phyloP scores from a whole-genome alignment of 2,329 filamentous ascomycete genomes.

The Epichloe sp. region DNA sequence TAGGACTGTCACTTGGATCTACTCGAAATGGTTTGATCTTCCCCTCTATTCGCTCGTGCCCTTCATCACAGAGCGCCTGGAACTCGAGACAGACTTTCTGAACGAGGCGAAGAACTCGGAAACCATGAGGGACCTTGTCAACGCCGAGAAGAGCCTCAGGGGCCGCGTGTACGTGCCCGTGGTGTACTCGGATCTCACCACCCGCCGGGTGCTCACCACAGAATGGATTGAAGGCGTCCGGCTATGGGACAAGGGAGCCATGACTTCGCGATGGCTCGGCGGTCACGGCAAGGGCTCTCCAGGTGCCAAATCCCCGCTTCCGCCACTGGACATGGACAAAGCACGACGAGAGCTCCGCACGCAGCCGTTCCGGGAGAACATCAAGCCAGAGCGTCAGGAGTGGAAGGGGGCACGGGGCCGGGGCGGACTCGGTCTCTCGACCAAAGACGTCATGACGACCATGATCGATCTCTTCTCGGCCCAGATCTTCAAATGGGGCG shows the following conservation, averaged over 20 bases:
- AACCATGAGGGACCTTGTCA: slow-evolving; percentile 66
- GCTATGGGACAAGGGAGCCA: slow-evolving; percentile 79
- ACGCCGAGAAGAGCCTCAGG: slow-evolving; percentile 59
- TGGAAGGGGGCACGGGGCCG: slow-evolving; percentile 63
- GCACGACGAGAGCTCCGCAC: slow-evolving; percentile 34
- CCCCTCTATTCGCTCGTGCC: slow-evolving; percentile 84
- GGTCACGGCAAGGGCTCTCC: slow-evolving; percentile 64
- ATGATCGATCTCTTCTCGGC: slow-evolving; percentile 96
- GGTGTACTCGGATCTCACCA: slow-evolving; percentile 71
- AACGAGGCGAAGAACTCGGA: slow-evolving; percentile 85
- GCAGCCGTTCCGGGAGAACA: slow-evolving; percentile 39
- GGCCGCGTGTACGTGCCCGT: slow-evolving; percentile 79
- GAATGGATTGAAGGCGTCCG: slow-evolving; percentile 96
- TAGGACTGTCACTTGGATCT: slow-evolving; percentile 67
- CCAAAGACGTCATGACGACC: slow-evolving; percentile 85
- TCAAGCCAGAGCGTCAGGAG: slow-evolving; percentile 69
- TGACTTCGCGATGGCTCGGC: slow-evolving; percentile 66
- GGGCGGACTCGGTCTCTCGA: slow-evolving; percentile 71
- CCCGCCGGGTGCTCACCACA: slow-evolving; percentile 75
- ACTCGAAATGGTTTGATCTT: slow-evolving; percentile 83
- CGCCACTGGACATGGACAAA: slow-evolving; percentile 31
- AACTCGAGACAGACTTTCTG: slow-evolving; percentile 86
- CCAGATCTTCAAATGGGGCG: slow-evolving; percentile 95
- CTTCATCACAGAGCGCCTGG: slow-evolving; percentile 82
- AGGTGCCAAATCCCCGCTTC: slow-evolving; percentile 56